These are phyloP conservation scores for Pachyrhizus erosus DNA, from an alignment of 306 rosid genomes.

Conservation along the genomic window DNA sequence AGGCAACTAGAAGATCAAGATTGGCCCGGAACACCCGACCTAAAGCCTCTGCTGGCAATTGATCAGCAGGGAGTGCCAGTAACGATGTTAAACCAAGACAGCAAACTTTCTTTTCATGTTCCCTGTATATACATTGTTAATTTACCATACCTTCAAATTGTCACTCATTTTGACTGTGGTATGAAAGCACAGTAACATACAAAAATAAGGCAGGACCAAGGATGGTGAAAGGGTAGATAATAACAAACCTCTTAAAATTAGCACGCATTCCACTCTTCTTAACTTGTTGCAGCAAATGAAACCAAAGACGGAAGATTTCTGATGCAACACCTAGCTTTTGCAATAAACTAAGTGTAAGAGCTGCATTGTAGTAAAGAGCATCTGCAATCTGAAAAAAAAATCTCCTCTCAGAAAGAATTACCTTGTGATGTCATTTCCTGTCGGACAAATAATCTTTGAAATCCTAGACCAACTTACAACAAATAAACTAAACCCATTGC, in stretches of 20 bases:
- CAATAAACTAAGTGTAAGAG: constrained; percentile 73
- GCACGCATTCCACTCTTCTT: constrained; percentile 76
- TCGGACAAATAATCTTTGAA: constrained; percentile 13
- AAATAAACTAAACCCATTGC: neutral
- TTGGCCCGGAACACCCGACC: constrained; percentile 87
- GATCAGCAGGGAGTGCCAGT: constrained; percentile 76
- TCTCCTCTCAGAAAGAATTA: constrained; percentile 16
- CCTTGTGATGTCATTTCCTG: neutral
- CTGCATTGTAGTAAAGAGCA: constrained; percentile 86
- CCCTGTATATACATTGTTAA: constrained; percentile 59
- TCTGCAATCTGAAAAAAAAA: constrained; percentile 74
- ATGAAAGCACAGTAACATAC: neutral
- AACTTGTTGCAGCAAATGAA: constrained; percentile 84
- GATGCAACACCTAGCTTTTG: constrained; percentile 83
- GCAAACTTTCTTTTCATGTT: constrained; percentile 91
- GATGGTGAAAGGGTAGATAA: neutral
- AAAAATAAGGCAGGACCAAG: neutral
- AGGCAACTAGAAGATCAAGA: constrained; percentile 89
- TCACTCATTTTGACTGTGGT: neutral
- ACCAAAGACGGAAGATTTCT: constrained; percentile 89
- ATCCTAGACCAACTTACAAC: constrained; percentile 37
- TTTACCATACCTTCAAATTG: constrained; percentile 16
- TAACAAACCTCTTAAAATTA: constrained; percentile 76
- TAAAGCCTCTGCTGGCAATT: constrained; percentile 79
- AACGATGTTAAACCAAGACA: constrained; percentile 93